These are phyloP conservation scores for Hymenoscyphus infarciens DNA, from an alignment of 2,329 filamentous ascomycete genomes.

Conservation along the genomic window DNA sequence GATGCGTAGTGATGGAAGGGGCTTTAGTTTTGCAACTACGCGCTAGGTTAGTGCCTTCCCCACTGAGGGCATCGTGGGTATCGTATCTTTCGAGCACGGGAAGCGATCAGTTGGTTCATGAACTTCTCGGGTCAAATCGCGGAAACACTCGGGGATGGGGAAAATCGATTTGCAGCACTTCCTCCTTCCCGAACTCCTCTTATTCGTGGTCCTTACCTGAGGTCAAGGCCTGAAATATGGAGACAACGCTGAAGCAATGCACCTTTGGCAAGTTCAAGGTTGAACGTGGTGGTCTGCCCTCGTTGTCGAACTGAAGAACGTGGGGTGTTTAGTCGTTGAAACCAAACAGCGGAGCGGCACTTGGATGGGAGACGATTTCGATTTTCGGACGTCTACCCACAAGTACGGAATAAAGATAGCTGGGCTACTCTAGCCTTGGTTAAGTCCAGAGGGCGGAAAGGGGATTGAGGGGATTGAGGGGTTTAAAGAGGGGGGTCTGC, in stretches of 20 bases:
- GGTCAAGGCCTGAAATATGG: background rate
- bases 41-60: background rate
- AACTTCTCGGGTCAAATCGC: background rate
- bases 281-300: background rate
- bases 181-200: background rate
- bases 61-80: background rate
- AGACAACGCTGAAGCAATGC: too few relatives aligned
- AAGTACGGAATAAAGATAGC: too few relatives aligned
- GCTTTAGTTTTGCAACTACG: background rate
- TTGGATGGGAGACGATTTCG: background rate
- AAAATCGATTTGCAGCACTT: background rate
- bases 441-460: background rate
- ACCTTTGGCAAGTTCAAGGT: too few relatives aligned
- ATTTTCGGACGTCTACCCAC: background rate
- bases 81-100: background rate
- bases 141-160: background rate
- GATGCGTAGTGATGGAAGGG: background rate
- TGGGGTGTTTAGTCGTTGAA: slow-evolving; percentile 3
- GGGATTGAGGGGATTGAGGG: background rate
- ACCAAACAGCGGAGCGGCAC: background rate
- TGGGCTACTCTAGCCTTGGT: too few relatives aligned
- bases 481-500: background rate
- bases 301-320: background rate
- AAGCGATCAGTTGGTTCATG: background rate
- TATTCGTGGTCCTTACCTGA: background rate